Evolutionary conservation across 495 filamentous ascomycete genomes (phyloP).

Genomic region (Talaromyces wortmannii): DNA sequence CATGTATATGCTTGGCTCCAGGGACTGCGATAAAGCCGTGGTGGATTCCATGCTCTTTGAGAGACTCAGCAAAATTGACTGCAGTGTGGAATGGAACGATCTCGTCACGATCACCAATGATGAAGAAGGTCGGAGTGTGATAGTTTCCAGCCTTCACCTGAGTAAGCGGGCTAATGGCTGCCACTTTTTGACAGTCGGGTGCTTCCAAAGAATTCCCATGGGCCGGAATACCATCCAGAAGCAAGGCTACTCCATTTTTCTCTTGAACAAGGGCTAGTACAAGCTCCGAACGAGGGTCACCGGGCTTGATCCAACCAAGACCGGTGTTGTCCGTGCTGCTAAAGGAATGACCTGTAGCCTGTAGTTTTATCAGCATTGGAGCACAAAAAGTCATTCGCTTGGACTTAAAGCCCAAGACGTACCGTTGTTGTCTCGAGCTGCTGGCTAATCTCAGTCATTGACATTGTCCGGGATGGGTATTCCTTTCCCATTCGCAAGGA

Average conservation of each 20-base stretch:
- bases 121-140: slow-evolving; percentile 32
- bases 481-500: no score
- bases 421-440: no score
- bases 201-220: not conserved
- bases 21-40: slow-evolving; percentile 12
- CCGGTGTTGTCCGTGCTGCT: slow-evolving; percentile 7
- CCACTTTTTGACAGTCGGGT: slow-evolving; percentile 4
- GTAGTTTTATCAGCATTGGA: not conserved
- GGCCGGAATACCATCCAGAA: slow-evolving; percentile 18
- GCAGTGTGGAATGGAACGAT: slow-evolving; percentile 26
- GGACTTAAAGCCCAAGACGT: not conserved
- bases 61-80: slow-evolving; percentile 9
- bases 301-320: slow-evolving; percentile 11
- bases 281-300: slow-evolving; percentile 26
- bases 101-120: slow-evolving; percentile 34
- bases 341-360: not conserved
- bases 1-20: slow-evolving; percentile 23
- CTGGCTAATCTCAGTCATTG: no score
- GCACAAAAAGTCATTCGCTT: not conserved
- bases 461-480: no score
- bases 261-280: slow-evolving; percentile 30
- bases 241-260: slow-evolving; percentile 20
- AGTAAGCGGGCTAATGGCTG: slow-evolving; percentile 17
- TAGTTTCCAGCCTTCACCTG: slow-evolving; percentile 29
- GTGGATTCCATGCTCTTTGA: slow-evolving; percentile 18